Conservation (phyloP, 148 eudicot genomes). For the Persicaria tinctoria region DNA sequence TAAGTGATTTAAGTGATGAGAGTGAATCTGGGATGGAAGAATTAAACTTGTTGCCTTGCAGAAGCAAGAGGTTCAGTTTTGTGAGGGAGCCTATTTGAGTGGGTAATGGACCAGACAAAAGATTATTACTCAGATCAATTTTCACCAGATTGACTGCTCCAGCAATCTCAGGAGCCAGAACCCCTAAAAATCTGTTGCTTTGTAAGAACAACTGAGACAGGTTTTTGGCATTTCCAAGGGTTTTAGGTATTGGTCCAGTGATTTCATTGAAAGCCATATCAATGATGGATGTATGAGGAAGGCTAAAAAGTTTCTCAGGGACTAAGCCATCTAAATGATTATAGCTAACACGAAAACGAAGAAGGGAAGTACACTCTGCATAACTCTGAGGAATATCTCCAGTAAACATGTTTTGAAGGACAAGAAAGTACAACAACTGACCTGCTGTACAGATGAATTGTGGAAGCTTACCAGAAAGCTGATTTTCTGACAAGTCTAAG, state of each 20-base stretch:
- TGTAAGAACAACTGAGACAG: constrained; percentile 65
- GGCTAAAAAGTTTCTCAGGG: constrained; percentile 52
- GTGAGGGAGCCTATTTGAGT: constrained; percentile 51
- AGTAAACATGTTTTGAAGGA: constrained; percentile 45
- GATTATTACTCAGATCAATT: constrained; percentile 72
- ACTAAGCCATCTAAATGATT: constrained; percentile 50
- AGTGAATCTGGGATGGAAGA: constrained; percentile 68
- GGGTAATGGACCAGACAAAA: constrained; percentile 69
- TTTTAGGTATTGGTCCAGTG: constrained; percentile 41
- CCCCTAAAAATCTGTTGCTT: constrained; percentile 63
- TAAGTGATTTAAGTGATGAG: constrained; percentile 47
- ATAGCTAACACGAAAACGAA: constrained; percentile 67
- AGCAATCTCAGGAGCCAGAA: constrained; percentile 60
- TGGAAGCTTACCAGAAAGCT: constrained; percentile 51
- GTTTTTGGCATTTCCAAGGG: constrained; percentile 55
- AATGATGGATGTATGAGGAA: constrained; percentile 65
- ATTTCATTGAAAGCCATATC: constrained; percentile 59
- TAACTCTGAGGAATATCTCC: constrained; percentile 61
- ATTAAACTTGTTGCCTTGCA: constrained; percentile 59
- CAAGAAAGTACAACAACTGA: constrained; percentile 58
- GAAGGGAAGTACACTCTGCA: constrained; percentile 47
- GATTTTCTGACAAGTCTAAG: constrained; percentile 67
- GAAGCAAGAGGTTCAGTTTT: constrained; percentile 47
- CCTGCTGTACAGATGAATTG: constrained; percentile 54
- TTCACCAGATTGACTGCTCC: constrained; percentile 56